Conservation (phyloP, 2,329 filamentous ascomycete genomes). For the Aphanocladium album region DNA sequence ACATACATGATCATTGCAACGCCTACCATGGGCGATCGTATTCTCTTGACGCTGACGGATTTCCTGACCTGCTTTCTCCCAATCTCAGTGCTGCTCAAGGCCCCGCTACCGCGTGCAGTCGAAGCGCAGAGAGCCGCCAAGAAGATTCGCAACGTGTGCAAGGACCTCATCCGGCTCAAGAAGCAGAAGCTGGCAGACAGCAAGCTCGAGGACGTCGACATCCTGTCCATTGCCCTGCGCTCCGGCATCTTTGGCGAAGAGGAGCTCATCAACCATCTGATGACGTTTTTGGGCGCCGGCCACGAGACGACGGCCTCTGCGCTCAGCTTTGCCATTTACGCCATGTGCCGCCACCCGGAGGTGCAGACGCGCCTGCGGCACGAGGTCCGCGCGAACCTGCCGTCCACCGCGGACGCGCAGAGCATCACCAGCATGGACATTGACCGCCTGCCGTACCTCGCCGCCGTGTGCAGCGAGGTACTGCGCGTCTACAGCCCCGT, state of each 20-base stretch:
- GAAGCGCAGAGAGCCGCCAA: conserved; percentile 32
- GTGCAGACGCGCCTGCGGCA: conserved; percentile 62
- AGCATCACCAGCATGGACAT: conserved; percentile 40
- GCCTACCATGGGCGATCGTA: background rate
- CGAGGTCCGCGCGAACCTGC: conserved; percentile 60
- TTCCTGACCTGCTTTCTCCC: background rate
- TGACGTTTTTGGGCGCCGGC: conserved; percentile 71
- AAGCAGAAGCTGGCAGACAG: conserved; percentile 41
- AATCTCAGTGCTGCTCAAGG: background rate
- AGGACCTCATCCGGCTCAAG: conserved; percentile 62
- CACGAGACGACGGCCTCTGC: conserved; percentile 53
- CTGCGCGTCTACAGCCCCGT: conserved; percentile 66
- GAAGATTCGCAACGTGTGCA: conserved; percentile 57
- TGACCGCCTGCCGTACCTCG: conserved; percentile 67
- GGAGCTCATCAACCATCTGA: conserved; percentile 61
- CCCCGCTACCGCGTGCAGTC: background rate
- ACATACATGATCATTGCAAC: conserved; percentile 26
- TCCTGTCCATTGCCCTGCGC: conserved; percentile 69
- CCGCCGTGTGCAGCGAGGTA: conserved; percentile 65
- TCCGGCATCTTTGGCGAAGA: conserved; percentile 67
- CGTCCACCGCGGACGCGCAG: conserved; percentile 33
- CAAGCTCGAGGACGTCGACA: conserved; percentile 54
- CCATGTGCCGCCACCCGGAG: conserved; percentile 54
- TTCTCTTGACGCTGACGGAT: background rate
- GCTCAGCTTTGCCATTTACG: conserved; percentile 48